A percentile compares a stretch with the other conserved stretches of the same genome.
Evolutionary conservation across 2,329 filamentous ascomycete genomes (phyloP).

Genomic region (Aspergillus sp.): DNA sequence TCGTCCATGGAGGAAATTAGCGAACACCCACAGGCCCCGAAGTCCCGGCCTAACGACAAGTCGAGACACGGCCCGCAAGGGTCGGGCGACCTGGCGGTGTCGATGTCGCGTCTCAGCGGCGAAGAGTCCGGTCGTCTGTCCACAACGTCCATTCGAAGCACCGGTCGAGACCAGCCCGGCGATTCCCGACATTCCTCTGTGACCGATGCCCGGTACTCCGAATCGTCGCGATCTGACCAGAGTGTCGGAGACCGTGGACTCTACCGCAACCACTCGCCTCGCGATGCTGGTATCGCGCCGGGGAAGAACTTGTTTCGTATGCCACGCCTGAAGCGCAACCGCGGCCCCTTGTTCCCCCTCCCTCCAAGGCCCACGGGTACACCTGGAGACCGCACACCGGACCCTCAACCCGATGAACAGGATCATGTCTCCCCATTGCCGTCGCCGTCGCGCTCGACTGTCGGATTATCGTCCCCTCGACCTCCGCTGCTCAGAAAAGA

Average conservation of each 20-base stretch:
- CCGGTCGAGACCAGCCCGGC: slow-evolving; percentile 61
- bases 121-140: slow-evolving; percentile 59
- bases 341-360: slow-evolving; percentile 81
- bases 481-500: slow-evolving; percentile 57
- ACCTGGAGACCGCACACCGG: slow-evolving; percentile 15
- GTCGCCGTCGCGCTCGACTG: slow-evolving; percentile 53
- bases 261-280: slow-evolving; percentile 61
- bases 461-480: slow-evolving; percentile 49
- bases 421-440: slow-evolving; percentile 40
- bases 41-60: slow-evolving; percentile 13
- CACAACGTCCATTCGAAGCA: slow-evolving; percentile 44
- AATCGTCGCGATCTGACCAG: slow-evolving; percentile 86
- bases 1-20: slow-evolving; percentile 31
- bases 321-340: slow-evolving; percentile 71
- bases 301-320: slow-evolving; percentile 78
- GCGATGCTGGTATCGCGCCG: slow-evolving; percentile 57
- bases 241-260: slow-evolving; percentile 69
- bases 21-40: slow-evolving; percentile 8
- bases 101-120: slow-evolving; percentile 54
- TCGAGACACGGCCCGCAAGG: slow-evolving; percentile 23
- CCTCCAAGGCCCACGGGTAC: slow-evolving; percentile 63
- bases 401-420: slow-evolving; percentile 26
- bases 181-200: slow-evolving; percentile 62
- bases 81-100: slow-evolving; percentile 26
- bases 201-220: slow-evolving; percentile 67